These are phyloP conservation scores for Chiua virens DNA, from an alignment of 768 basidiomycete species.

Conservation along the genomic window DNA sequence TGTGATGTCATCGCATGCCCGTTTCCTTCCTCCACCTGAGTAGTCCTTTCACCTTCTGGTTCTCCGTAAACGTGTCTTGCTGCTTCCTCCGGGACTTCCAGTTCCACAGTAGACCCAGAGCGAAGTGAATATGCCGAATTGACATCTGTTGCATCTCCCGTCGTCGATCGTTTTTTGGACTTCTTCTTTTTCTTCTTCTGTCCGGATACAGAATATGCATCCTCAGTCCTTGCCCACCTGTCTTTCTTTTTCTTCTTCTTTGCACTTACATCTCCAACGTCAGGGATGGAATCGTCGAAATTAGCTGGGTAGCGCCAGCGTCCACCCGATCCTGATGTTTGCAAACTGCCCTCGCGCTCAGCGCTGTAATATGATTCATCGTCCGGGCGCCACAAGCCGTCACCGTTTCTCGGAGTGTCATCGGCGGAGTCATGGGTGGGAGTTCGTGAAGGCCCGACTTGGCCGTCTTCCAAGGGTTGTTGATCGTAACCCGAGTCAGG, in stretches of 20 bases:
- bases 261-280: constrained; percentile 39
- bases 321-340: constrained; percentile 36
- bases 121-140: constrained; percentile 34
- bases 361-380: constrained; percentile 75
- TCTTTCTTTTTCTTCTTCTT: constrained; percentile 82
- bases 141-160: constrained; percentile 33
- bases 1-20: constrained; percentile 23
- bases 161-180: constrained; percentile 47
- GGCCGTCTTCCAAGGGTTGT: constrained; percentile 77
- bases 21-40: constrained; percentile 14
- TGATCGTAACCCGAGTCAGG: constrained; percentile 67
- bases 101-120: constrained; percentile 44
- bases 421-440: constrained; percentile 12
- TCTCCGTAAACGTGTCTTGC: constrained; percentile 64
- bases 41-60: constrained; percentile 12
- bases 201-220: constrained; percentile 58
- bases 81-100: constrained; percentile 62
- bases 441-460: constrained; percentile 39
- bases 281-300: constrained; percentile 58
- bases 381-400: constrained; percentile 69
- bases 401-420: constrained; percentile 28
- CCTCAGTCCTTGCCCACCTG: constrained; percentile 83
- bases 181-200: constrained; percentile 67
- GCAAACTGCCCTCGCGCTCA: constrained; percentile 36
- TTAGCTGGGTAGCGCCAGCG: constrained; percentile 89